Percentiles rank a stretch among this genome's conserved stretches.
Evolutionary conservation across 2,329 filamentous ascomycete species (phyloP).

Genomic region (Pestalotiopsis sp.): DNA sequence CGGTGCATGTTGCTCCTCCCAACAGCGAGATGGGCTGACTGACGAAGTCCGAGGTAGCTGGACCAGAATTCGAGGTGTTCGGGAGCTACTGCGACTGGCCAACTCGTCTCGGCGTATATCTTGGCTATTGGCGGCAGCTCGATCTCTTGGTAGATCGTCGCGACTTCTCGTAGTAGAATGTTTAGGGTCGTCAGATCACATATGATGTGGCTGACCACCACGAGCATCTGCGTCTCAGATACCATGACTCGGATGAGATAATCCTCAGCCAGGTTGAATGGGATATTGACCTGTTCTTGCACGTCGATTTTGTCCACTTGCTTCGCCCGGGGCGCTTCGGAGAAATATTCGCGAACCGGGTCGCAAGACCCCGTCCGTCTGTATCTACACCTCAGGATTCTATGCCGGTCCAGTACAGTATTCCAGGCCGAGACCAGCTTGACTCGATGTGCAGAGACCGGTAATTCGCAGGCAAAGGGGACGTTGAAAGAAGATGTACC

Average conservation of each 20-base stretch:
- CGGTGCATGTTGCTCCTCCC: background rate
- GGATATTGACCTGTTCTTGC: slow-evolving; percentile 20
- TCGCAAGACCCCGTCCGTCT: background rate
- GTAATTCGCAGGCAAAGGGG: background rate
- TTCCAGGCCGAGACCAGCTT: background rate
- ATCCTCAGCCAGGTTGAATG: slow-evolving; percentile 26
- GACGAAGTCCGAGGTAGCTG: background rate
- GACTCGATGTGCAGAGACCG: background rate
- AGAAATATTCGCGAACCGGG: background rate
- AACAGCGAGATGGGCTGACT: background rate
- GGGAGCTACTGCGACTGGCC: background rate
- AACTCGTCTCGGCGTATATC: background rate
- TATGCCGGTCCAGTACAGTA: background rate
- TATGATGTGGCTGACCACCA: slow-evolving; percentile 34
- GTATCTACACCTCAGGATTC: background rate
- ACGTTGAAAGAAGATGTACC: slow-evolving; percentile 18
- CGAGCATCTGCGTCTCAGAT: slow-evolving; percentile 22
- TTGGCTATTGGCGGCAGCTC: background rate
- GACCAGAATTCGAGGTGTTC: background rate
- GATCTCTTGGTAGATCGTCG: slow-evolving; percentile 18
- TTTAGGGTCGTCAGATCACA: slow-evolving; percentile 33
- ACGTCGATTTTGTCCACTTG: background rate
- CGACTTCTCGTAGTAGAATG: slow-evolving; percentile 29
- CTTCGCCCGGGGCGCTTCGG: background rate
- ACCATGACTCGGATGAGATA: slow-evolving; percentile 29